phyloP scores from a whole-genome alignment of 495 filamentous ascomycete genomes.

The Aspergillus nidulans region DNA sequence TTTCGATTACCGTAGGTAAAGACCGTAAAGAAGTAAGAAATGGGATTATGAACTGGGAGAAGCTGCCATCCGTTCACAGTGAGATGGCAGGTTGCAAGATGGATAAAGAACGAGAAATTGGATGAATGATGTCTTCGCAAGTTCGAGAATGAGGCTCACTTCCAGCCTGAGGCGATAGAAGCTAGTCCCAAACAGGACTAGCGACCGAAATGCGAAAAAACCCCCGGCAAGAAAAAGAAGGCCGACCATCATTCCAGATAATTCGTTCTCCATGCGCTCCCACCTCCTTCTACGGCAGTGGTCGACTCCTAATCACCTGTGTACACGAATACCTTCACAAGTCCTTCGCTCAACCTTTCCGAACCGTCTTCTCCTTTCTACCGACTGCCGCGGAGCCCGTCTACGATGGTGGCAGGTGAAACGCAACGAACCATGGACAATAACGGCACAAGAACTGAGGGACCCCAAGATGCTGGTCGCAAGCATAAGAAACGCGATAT shows the following conservation, averaged over 20 bases:
- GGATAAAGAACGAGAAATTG: not conserved
- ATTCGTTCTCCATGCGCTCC: constrained; percentile 14
- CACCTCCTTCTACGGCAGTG: constrained; percentile 12
- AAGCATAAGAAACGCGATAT: constrained; percentile 59
- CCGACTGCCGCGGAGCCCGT: not conserved
- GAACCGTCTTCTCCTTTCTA: not conserved
- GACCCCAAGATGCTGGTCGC: constrained; percentile 36
- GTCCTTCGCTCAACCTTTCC: not conserved
- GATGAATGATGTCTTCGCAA: not conserved
- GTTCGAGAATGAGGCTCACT: not conserved
- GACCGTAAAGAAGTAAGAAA: not conserved
- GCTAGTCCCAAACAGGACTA: not conserved
- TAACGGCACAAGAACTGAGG: constrained; percentile 34
- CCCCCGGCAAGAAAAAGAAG: not conserved
- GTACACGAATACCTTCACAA: not conserved
- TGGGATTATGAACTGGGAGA: not conserved
- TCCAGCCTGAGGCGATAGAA: not conserved
- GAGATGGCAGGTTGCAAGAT: not conserved
- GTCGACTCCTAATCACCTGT: constrained; percentile 4
- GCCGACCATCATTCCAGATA: not conserved
- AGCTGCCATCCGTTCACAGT: not conserved
- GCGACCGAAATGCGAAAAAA: not conserved
- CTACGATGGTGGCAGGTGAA: constrained; percentile 1
- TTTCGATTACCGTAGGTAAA: not conserved
- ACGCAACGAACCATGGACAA: constrained; percentile 30